Evolutionary conservation across 176 grass and related monocot species (phyloP).

Genomic region (Thinopyrum elongatum): DNA sequence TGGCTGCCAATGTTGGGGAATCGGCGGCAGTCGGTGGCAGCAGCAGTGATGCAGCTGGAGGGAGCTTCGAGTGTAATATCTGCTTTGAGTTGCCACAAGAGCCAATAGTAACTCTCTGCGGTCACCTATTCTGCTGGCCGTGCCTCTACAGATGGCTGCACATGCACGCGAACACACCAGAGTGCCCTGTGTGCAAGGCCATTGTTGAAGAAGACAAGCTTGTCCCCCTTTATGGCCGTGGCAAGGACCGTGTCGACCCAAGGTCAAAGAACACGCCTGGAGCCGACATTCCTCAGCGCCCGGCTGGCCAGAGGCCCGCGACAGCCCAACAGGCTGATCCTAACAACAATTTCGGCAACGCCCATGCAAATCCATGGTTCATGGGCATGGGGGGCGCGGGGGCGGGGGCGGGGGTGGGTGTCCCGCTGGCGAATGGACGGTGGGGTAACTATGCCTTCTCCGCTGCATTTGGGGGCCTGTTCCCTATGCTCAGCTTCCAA

Average conservation of each 20-base stretch:
- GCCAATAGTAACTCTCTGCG: constrained; percentile 86
- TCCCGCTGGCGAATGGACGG: constrained; percentile 40
- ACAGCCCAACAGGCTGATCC: constrained; percentile 62
- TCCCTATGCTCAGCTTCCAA: constrained; percentile 92
- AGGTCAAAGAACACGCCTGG: constrained; percentile 70
- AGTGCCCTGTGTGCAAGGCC: constrained; percentile 98
- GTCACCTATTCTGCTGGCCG: constrained; percentile 94
- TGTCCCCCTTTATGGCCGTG: constrained; percentile 84
- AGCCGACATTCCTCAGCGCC: constrained; percentile 72
- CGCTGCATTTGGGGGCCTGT: constrained; percentile 68
- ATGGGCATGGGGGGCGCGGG: constrained; percentile 17
- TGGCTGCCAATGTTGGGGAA: constrained; percentile 56
- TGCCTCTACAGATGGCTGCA: constrained; percentile 93
- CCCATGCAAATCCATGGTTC: constrained; percentile 59
- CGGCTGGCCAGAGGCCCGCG: constrained; percentile 75
- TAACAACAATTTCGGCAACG: constrained; percentile 46
- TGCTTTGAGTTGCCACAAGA: constrained; percentile 94
- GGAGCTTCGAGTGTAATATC: constrained; percentile 89
- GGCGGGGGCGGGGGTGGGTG: constrained; percentile 9
- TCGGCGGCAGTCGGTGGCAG: constrained; percentile 36
- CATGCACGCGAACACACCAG: constrained; percentile 59
- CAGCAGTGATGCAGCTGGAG: constrained; percentile 41
- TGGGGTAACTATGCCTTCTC: constrained; percentile 84
- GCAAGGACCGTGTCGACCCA: constrained; percentile 82
- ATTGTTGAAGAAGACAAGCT: constrained; percentile 88